Evolutionary conservation across 257 asterid genomes (phyloP).

Genomic region (Cynanchum wilfordii): DNA sequence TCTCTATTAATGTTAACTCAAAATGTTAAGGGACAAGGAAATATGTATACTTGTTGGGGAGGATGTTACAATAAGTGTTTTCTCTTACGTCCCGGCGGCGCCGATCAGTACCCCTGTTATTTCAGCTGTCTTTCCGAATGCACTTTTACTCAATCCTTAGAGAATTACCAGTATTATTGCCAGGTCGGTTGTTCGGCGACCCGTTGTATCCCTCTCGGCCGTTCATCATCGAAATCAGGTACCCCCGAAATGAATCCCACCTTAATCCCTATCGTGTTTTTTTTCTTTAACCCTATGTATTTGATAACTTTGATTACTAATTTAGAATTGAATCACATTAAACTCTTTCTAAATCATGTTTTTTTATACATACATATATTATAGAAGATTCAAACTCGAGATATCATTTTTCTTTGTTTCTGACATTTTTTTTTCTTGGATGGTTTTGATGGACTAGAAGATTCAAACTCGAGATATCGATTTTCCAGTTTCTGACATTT

Average conservation of each 20-base stretch:
- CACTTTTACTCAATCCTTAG: conserved; percentile 22
- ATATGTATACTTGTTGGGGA: conserved; percentile 45
- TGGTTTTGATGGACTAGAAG: not conserved
- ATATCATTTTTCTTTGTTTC: not conserved
- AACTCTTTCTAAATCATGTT: too few relatives aligned
- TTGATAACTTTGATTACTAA: not conserved
- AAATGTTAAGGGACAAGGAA: conserved; percentile 16
- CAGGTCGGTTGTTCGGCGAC: conserved; percentile 42
- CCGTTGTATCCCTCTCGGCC: conserved; percentile 22
- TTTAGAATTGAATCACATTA: not conserved
- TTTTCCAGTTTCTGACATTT: too few relatives aligned
- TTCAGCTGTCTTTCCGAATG: conserved; percentile 38
- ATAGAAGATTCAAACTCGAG: too few relatives aligned
- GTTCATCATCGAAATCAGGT: conserved; percentile 20
- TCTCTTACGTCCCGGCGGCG: not conserved
- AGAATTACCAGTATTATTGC: conserved; percentile 34
- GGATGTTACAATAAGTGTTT: conserved; percentile 56
- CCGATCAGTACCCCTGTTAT: conserved; percentile 29
- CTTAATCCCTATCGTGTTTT: too few relatives aligned
- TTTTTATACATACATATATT: too few relatives aligned
- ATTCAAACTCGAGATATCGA: too few relatives aligned
- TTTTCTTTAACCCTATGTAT: too few relatives aligned
- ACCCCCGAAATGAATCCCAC: not conserved
- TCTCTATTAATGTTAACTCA: conserved; percentile 13
- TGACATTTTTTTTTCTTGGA: not conserved